Evolutionary conservation across 768 basidiomycete genomes (phyloP), one percentile per base, ranked within the genome.

Genomic region (Pleurotus sapidus): DNA sequence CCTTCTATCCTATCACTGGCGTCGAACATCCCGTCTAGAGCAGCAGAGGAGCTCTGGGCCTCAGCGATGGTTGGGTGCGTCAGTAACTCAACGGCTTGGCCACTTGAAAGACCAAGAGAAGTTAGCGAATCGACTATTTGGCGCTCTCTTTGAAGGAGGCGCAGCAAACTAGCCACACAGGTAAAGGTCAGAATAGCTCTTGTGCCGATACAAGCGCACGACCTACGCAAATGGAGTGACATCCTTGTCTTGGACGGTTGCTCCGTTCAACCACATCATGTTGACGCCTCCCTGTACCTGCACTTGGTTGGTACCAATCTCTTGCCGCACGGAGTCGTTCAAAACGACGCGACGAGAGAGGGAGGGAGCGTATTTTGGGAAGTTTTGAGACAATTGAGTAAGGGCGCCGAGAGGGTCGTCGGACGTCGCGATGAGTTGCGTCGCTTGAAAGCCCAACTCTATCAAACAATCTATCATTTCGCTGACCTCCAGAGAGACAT

Each of bases 1-100:
- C 82, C 92, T 67, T 99, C 97, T 3, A 67, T 64, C 15, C 91
- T 76, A 70, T 99, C 96, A 57, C 90, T 93, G 1, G 94, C 89
- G 70, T 98, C 97, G 57, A 96, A 88, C n/a, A 97, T 62, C 0
- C 88, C 91, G 55, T 91, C 88, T 51, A 84, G 63, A 4, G 78
- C 74, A 17, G 72, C 80, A 12, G 70, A 72, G 39, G 75, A 78
- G n/a, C 73, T 73, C 57, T 85, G 81, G 1, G 82, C 71, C 1
- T 70, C 67, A 1, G 78, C 79, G 49, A 95, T 76, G 8, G 72
- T 74, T 0, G 81, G 74, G 68, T 93, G 84, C 0, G 89, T 80
- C 20, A 98, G 69, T 46, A 97, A 66, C 3, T 88, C 80, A n/a
- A 93, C 73, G 0, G 90, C 89, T 60, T 95, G 82, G 0, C 65